phyloP scores from a whole-genome alignment of 345 rosid genomes.

The Orychophragmus violaceus region DNA sequence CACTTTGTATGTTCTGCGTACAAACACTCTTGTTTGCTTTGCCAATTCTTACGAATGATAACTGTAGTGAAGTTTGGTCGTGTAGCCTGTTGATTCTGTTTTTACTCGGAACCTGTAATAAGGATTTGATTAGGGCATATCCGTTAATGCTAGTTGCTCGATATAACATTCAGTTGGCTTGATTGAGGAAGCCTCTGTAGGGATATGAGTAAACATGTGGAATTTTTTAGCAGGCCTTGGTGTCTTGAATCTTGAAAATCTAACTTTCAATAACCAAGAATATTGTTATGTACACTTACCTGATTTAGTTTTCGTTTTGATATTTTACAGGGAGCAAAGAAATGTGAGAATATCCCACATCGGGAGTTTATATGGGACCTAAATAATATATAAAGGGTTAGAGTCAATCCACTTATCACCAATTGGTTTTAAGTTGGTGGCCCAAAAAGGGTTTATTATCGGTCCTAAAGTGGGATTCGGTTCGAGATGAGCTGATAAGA shows the following conservation, averaged over 20 bases:
- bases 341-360: no score
- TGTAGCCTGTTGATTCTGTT: neutral
- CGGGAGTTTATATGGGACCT: no score
- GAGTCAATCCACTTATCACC: no score
- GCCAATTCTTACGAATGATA: neutral
- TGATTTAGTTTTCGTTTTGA: neutral
- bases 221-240: neutral
- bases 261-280: neutral
- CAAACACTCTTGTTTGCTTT: neutral
- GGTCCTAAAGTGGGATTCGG: no score
- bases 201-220: neutral
- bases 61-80: neutral
- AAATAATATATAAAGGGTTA: no score
- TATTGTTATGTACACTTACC: neutral
- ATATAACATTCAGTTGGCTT: neutral
- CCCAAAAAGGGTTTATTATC: no score
- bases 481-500: no score
- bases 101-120: neutral
- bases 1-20: slow-evolving; percentile 8
- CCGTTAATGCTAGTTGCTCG: neutral
- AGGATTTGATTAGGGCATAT: neutral
- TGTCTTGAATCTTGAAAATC: neutral
- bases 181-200: neutral
- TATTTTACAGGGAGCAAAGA: slow-evolving; percentile 48
- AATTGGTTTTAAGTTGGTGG: no score